A percentile compares a stretch with the other conserved stretches of the same genome.
Evolutionary conservation across 441 rosid genomes (phyloP).

Genomic region (Syzygium syzygioides): DNA sequence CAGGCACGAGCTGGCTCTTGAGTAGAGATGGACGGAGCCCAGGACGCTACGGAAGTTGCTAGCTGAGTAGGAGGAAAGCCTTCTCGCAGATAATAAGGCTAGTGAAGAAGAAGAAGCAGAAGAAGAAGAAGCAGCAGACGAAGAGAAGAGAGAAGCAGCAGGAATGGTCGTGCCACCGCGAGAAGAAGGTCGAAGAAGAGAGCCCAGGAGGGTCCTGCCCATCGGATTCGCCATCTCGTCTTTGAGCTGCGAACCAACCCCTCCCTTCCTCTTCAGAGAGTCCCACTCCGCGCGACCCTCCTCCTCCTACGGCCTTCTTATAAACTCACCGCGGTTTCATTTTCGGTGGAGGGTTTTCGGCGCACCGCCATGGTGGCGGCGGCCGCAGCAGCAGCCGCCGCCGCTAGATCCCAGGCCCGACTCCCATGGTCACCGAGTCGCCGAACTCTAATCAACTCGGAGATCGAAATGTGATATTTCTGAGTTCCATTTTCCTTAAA

Average conservation of each 20-base stretch:
- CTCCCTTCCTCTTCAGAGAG: neutral
- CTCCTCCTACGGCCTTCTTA: neutral
- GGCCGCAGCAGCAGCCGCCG: neutral
- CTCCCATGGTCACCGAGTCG: neutral
- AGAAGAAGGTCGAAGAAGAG: neutral
- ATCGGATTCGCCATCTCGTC: neutral
- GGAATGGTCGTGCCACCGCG: neutral
- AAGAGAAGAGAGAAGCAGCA: neutral
- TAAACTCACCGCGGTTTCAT: neutral
- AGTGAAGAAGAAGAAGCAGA: neutral
- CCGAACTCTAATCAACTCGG: neutral
- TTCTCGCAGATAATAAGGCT: neutral
- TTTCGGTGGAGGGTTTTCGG: neutral
- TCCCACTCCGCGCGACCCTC: neutral
- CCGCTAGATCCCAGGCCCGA: neutral
- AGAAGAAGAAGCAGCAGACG: neutral
- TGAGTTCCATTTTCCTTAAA: neutral
- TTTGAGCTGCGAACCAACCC: neutral
- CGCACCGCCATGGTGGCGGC: neutral
- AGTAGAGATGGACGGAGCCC: slow-evolving; percentile 7
- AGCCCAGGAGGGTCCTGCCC: neutral
- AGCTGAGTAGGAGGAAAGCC: slow-evolving; percentile 5
- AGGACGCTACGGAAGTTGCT: neutral
- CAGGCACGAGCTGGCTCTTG: neutral
- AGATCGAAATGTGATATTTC: neutral